Percentiles rank a stretch among this genome's conserved stretches.
Conservation (phyloP, 148 eudicot genomes). For the Chenopodium berlandieri region DNA sequence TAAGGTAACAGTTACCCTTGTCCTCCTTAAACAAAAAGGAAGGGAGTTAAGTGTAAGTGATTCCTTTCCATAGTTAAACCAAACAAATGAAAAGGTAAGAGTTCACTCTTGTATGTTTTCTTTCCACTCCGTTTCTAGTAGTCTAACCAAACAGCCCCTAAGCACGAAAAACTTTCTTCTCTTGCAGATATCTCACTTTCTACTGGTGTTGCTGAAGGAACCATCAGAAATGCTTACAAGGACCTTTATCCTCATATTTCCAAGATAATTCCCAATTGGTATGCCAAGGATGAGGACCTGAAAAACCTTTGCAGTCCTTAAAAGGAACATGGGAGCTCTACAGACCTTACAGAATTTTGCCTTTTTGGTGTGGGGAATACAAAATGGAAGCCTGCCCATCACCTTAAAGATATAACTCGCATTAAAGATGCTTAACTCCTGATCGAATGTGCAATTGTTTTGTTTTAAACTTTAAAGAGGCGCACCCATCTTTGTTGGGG, state of each 20-base stretch:
- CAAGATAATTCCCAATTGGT: constrained; percentile 78
- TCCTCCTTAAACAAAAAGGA: too few species aligned
- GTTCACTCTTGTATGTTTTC: too few species aligned
- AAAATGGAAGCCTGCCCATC: constrained; percentile 6
- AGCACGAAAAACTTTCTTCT: background rate
- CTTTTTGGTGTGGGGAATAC: constrained; percentile 1
- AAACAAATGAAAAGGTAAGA: too few species aligned
- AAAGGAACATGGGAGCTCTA: background rate
- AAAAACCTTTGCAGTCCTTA: constrained; percentile 75
- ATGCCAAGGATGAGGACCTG: constrained; percentile 74
- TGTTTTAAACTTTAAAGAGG: constrained; percentile 4
- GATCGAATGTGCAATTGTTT: background rate
- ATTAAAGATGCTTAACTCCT: constrained; percentile 13
- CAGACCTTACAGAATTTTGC: constrained; percentile 9
- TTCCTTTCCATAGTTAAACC: too few species aligned
- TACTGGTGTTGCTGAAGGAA: constrained; percentile 95
- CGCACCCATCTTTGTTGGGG: constrained; percentile 1
- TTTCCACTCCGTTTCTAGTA: too few species aligned
- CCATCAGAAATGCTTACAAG: constrained; percentile 79
- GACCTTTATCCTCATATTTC: constrained; percentile 78
- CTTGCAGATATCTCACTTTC: constrained; percentile 75
- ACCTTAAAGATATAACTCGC: constrained; percentile 23
- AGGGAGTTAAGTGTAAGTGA: too few species aligned
- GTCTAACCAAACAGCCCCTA: too few species aligned
- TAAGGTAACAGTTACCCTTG: too few species aligned